Conservation (phyloP, 2,329 filamentous ascomycete genomes). For the Pseudogymnoascus sp. region DNA sequence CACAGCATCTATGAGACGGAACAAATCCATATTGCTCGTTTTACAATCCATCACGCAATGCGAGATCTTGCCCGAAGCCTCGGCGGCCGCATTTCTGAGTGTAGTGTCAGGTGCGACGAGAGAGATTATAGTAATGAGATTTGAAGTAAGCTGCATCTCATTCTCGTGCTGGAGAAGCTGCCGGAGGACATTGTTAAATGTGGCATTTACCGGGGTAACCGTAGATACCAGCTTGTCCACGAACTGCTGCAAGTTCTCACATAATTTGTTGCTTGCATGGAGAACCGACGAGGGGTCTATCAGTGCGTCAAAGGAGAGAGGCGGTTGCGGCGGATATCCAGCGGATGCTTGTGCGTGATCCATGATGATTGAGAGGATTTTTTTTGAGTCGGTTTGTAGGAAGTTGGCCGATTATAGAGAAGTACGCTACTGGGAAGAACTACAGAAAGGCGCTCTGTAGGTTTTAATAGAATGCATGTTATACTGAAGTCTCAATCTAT, state of each 20-base stretch:
- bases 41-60: neutral
- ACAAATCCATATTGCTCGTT: neutral
- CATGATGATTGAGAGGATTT: neutral
- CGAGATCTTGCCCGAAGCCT: neutral
- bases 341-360: neutral
- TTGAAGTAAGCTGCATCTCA: constrained; percentile 42
- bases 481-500: too few species aligned
- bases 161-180: constrained; percentile 39
- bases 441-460: neutral
- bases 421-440: neutral
- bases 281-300: neutral
- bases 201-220: constrained; percentile 32
- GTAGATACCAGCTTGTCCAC: neutral
- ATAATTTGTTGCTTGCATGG: neutral
- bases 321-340: neutral
- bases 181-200: constrained; percentile 39
- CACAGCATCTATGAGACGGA: neutral
- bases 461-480: too few species aligned
- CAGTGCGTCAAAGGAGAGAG: neutral
- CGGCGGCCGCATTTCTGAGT: neutral
- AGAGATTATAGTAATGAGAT: constrained; percentile 44
- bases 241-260: neutral
- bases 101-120: constrained; percentile 25
- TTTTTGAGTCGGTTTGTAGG: neutral
- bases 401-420: neutral